Percentiles rank a stretch among this genome's conserved stretches.
These are phyloP conservation scores for Solanum peruvianum DNA, from an alignment of 257 asterid genomes.

Conservation along the genomic window DNA sequence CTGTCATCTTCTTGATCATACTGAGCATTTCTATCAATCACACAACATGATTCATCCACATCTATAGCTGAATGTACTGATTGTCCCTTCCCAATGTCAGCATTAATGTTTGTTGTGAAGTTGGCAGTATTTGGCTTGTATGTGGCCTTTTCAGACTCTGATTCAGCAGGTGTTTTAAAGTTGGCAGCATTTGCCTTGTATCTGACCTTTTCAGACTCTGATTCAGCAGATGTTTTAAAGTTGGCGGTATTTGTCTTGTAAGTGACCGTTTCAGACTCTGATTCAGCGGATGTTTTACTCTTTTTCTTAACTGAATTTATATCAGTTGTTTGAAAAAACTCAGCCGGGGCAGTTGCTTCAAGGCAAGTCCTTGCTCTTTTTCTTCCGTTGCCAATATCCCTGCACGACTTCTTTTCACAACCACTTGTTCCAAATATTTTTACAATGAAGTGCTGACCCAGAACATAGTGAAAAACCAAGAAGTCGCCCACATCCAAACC, in stretches of 20 bases:
- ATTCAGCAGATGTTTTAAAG: not conserved
- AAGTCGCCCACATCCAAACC: constrained; percentile 26
- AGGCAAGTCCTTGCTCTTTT: not conserved
- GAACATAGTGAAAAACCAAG: constrained; percentile 22
- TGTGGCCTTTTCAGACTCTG: not conserved
- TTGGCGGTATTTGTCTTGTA: not conserved
- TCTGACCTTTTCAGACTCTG: not conserved
- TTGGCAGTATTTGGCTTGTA: not conserved
- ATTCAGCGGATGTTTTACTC: constrained; percentile 1
- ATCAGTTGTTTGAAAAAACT: not conserved
- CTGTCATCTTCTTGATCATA: constrained; percentile 15
- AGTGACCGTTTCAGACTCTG: not conserved
- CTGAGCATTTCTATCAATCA: constrained; percentile 16
- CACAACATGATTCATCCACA: constrained; percentile 16
- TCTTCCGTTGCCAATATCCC: not conserved
- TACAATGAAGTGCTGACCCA: constrained; percentile 36
- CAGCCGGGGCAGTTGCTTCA: not conserved
- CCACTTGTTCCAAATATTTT: constrained; percentile 28
- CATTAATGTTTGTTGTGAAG: not conserved
- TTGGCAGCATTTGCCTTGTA: not conserved
- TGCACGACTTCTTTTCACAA: constrained; percentile 13
- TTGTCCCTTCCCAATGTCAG: not conserved
- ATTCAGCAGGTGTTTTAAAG: not conserved
- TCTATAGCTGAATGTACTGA: not conserved
- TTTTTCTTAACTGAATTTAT: not conserved